Percentiles rank a stretch among this genome's conserved stretches.
phyloP scores from a whole-genome alignment of 352 stramenopile genomes.

The Elongisporangium prolatum region DNA sequence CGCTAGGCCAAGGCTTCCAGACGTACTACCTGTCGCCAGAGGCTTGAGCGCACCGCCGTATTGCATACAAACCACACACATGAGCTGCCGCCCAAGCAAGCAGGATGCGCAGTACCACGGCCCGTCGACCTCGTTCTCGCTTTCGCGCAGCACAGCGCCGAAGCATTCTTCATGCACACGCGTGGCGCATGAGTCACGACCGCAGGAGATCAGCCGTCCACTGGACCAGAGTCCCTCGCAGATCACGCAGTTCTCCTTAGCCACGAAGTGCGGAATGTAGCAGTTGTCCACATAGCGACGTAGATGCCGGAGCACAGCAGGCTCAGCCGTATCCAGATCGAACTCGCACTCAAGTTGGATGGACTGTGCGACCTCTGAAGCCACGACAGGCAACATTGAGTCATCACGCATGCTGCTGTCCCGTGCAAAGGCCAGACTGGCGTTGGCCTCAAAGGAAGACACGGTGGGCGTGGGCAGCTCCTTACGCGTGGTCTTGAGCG shows the following conservation, averaged over 20 bases:
- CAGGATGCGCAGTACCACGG: slow-evolving; percentile 79
- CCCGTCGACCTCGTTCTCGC: slow-evolving; percentile 28
- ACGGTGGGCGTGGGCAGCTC: slow-evolving; percentile 18
- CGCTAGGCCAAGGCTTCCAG: neutral
- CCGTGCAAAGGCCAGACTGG: slow-evolving; percentile 4
- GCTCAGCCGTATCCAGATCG: slow-evolving; percentile 52
- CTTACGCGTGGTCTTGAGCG: slow-evolving; percentile 13
- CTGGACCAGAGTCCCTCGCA: slow-evolving; percentile 83
- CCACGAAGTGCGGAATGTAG: slow-evolving; percentile 69
- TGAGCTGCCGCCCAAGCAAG: slow-evolving; percentile 58
- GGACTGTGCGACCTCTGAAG: slow-evolving; percentile 2
- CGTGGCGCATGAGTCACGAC: slow-evolving; percentile 58
- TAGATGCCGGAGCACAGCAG: slow-evolving; percentile 47
- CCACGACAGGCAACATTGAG: slow-evolving; percentile 13
- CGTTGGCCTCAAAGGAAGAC: slow-evolving; percentile 16
- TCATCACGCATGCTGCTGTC: slow-evolving; percentile 5
- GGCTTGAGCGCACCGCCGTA: slow-evolving; percentile 76
- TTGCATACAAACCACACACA: slow-evolving; percentile 78
- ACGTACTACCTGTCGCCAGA: slow-evolving; percentile 13
- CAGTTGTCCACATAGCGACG: slow-evolving; percentile 75
- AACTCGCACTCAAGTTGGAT: slow-evolving; percentile 59
- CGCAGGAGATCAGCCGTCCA: slow-evolving; percentile 58
- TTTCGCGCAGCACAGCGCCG: slow-evolving; percentile 49
- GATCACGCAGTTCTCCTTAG: slow-evolving; percentile 71
- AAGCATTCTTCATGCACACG: slow-evolving; percentile 84